Evolutionary conservation across 2,329 filamentous ascomycete genomes (phyloP), one percentile per base, ranked within the genome.

Genomic region (Fusarium pseudoanthophilum): DNA sequence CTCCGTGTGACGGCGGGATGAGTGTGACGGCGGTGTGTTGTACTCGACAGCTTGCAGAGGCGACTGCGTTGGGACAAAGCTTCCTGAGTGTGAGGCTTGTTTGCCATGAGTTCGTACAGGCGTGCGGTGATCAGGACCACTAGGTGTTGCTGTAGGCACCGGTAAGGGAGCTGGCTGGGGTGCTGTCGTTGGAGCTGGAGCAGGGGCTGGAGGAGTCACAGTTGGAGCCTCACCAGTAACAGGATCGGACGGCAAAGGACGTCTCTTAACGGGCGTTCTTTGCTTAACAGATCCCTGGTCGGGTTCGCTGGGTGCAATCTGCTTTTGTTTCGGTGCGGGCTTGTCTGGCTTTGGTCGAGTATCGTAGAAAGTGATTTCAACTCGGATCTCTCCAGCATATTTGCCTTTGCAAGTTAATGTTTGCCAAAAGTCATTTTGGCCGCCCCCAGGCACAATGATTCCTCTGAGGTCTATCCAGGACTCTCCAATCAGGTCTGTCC

Each of bases 291-390:
- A 83, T 70, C 77, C 82, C 61, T 78, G 77, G 67, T 82, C 84
- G 66, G 80, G 78, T 53, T 83, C 82, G 11, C 83, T 72, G 28
- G 80, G 71, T 55, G 81, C 75, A 46, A 82, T 79, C 37, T 80
- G 79, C 77, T 83, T 89, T 66, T 87, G 84, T 79, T 89, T 91
- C 69, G 89, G 84, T 21, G 49, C 69, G 3, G 87, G 84, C 83
- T 92, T 95, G 67, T 97, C 94, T 18, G 88, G 88, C 83, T 96
- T 96, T 26, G 94, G 93, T 32, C 95, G 89, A 63, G 89, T 91
- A 81, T 99, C 96, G 85, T 98, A 99, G 84, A 93, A 99, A 46
- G 96, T 99, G 83, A 98, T 92, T 83, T 99, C 96, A 73, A 99
- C 92, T 75, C 95, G 90, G 73, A 99, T 91, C 82, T 98, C 95